These are phyloP conservation scores for Cryptosporidium tyzzeri DNA, from an alignment of 169 alveolate species.

Conservation along the genomic window DNA sequence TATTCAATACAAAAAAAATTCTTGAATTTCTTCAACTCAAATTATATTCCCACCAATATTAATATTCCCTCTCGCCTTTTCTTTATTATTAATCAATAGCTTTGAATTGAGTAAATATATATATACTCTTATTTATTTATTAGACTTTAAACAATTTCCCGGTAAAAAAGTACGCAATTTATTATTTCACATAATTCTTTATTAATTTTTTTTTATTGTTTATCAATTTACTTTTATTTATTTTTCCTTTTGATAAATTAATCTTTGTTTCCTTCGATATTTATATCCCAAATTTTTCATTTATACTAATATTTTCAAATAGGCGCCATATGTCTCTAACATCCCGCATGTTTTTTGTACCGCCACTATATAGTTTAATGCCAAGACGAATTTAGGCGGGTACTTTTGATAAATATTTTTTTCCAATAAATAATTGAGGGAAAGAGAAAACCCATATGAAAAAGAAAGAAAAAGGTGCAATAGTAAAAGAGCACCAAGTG, in stretches of 20 bases:
- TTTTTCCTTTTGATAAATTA: neutral
- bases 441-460: neutral
- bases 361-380: neutral
- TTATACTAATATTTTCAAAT: neutral
- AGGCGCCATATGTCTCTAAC: slow-evolving; percentile 43
- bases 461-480: neutral
- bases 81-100: neutral
- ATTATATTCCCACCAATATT: slow-evolving; percentile 8
- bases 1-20: neutral
- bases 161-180: slow-evolving; percentile 1
- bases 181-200: neutral
- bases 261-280: neutral
- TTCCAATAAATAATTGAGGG: neutral
- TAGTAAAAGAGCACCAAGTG: slow-evolving; percentile 15
- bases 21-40: neutral
- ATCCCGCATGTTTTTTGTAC: slow-evolving; percentile 5
- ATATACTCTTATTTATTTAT: neutral
- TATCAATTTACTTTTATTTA: neutral
- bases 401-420: neutral
- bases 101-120: neutral
- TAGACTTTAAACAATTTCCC: neutral
- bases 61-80: slow-evolving; percentile 2
- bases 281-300: neutral
- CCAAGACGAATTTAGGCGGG: slow-evolving; percentile 33
- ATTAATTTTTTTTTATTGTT: neutral